Evolutionary conservation across 208 protist genomes (phyloP).

Genomic region (Trypanosomatidae sp.): DNA sequence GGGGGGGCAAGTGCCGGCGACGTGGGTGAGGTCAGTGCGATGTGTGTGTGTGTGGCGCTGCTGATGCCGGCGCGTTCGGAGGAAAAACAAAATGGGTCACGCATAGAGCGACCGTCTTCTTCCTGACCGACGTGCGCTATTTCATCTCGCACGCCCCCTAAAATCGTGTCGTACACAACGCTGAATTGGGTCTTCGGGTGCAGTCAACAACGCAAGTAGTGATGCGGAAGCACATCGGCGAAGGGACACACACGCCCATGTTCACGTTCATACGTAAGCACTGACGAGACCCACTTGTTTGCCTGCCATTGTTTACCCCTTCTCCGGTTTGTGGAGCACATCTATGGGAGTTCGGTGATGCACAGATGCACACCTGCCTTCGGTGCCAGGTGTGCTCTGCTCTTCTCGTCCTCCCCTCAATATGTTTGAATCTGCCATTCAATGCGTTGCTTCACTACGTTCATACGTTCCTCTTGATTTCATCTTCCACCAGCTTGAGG

Average conservation of each 20-base stretch:
- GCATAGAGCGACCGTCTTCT: not conserved
- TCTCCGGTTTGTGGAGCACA: not conserved
- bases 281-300: not conserved
- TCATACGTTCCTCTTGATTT: not conserved
- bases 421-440: not conserved
- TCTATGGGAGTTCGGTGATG: too few relatives aligned
- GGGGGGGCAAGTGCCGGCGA: not conserved
- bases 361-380: not conserved
- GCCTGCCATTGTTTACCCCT: not conserved
- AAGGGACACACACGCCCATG: not conserved
- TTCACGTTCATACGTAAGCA: not conserved
- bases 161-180: not conserved
- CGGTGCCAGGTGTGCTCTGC: not conserved
- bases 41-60: not conserved
- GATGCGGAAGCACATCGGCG: not conserved
- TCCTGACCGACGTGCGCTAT: not conserved
- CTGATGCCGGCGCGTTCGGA: not conserved
- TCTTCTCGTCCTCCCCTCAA: not conserved
- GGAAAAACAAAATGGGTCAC: not conserved
- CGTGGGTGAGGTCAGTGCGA: not conserved
- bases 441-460: not conserved
- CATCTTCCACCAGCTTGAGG: not conserved
- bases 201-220: not conserved
- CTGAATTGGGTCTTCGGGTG: not conserved
- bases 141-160: not conserved